These are phyloP conservation scores for Hymenoscyphus salicellus DNA, from an alignment of 2,329 filamentous ascomycete species.

Conservation along the genomic window DNA sequence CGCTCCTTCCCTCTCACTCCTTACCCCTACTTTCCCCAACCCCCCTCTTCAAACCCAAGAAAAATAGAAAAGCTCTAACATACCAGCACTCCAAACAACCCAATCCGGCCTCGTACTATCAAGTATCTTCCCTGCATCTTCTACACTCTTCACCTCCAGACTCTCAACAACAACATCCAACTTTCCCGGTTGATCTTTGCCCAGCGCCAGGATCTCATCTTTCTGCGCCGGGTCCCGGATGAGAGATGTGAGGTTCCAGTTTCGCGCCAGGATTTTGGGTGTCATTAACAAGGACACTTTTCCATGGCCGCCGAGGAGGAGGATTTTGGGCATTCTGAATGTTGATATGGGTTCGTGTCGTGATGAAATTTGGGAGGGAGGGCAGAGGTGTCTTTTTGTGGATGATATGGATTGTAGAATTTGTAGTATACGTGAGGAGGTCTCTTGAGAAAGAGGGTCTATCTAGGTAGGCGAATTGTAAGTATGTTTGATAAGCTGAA, in stretches of 20 bases:
- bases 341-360: background rate
- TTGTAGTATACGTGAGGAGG: background rate
- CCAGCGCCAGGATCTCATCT: constrained; percentile 53
- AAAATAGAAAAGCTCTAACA: constrained; percentile 19
- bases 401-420: background rate
- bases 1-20: background rate
- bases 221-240: constrained; percentile 71
- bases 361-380: too few relatives aligned
- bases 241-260: constrained; percentile 75
- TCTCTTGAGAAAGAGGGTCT: too few relatives aligned
- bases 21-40: background rate
- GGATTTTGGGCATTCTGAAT: constrained; percentile 21
- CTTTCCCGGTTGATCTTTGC: constrained; percentile 35
- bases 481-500: background rate
- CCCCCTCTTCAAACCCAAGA: background rate
- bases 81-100: constrained; percentile 67
- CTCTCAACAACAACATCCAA: constrained; percentile 61
- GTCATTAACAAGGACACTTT: constrained; percentile 74
- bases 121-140: constrained; percentile 55
- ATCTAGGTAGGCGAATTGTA: background rate
- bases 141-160: constrained; percentile 62
- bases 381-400: too few relatives aligned
- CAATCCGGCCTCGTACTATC: constrained; percentile 61
- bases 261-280: constrained; percentile 68
- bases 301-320: constrained; percentile 75